Evolutionary conservation across 2,329 filamentous ascomycete species (phyloP).

Genomic region (Apiospora hydei): DNA sequence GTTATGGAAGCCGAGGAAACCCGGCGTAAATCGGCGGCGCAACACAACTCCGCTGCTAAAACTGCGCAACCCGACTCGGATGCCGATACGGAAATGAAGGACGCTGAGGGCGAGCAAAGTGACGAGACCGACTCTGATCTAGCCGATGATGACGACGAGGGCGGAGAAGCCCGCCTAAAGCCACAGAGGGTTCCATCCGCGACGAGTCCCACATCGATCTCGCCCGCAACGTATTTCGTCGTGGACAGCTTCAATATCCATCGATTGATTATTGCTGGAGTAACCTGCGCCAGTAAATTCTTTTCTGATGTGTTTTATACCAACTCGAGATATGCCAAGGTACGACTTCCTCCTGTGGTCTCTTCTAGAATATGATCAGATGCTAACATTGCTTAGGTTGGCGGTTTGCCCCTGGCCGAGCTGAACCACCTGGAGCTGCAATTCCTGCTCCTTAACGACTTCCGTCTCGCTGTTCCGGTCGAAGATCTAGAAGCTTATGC

Average conservation of each 20-base stretch:
- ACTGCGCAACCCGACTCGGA: slow-evolving; percentile 22
- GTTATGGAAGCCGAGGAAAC: slow-evolving; percentile 72
- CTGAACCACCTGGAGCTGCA: slow-evolving; percentile 96
- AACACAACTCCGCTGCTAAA: slow-evolving; percentile 19
- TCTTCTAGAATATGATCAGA: slow-evolving; percentile 28
- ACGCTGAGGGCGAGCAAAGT: slow-evolving; percentile 42
- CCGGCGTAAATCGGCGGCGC: slow-evolving; percentile 45
- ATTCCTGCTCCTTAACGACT: slow-evolving; percentile 95
- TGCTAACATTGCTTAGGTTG: slow-evolving; percentile 68
- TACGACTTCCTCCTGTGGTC: slow-evolving; percentile 47
- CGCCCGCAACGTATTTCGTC: slow-evolving; percentile 75
- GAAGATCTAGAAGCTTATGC: slow-evolving; percentile 97
- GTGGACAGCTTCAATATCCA: slow-evolving; percentile 99
- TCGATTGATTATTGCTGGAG: slow-evolving; percentile 91
- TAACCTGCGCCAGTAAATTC: slow-evolving; percentile 99
- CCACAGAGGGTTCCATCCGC: slow-evolving; percentile 32
- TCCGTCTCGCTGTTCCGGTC: slow-evolving; percentile 88
- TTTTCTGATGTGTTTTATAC: slow-evolving; percentile 99
- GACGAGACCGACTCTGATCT: slow-evolving; percentile 60
- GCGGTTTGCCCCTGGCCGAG: slow-evolving; percentile 88
- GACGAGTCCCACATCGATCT: slow-evolving; percentile 32
- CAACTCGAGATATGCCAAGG: slow-evolving; percentile 98
- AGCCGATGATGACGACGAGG: slow-evolving; percentile 52
- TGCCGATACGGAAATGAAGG: slow-evolving; percentile 47
- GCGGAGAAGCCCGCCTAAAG: slow-evolving; percentile 44